Conservation (phyloP, 163 green algal genomes). For the Volvox carteri region DNA sequence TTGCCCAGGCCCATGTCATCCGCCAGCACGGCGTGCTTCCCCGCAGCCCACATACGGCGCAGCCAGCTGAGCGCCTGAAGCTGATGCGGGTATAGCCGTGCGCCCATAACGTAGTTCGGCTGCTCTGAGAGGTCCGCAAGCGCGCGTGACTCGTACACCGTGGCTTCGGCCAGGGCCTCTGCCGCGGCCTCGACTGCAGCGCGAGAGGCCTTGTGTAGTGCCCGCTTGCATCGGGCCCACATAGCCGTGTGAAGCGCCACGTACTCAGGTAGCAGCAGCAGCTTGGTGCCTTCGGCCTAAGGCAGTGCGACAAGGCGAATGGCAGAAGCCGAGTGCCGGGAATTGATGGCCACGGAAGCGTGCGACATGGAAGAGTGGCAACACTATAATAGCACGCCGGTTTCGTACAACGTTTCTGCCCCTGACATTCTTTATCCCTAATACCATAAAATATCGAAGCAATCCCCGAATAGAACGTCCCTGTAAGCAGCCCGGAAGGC, state of each 20-base stretch:
- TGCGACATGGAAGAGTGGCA: too few species aligned
- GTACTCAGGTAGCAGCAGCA: conserved; percentile 75
- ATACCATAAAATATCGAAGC: too few species aligned
- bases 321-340: too few species aligned
- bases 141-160: neutral
- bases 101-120: conserved; percentile 59
- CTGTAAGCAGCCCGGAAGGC: too few species aligned
- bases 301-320: too few species aligned
- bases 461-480: too few species aligned
- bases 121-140: conserved; percentile 7
- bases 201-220: conserved; percentile 61
- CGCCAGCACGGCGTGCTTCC: conserved; percentile 67
- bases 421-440: too few species aligned
- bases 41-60: conserved; percentile 73
- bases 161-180: conserved; percentile 30
- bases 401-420: too few species aligned
- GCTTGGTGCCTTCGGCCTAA: conserved; percentile 73
- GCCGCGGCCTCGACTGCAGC: conserved; percentile 36
- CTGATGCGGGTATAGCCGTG: conserved; percentile 83
- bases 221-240: conserved; percentile 80
- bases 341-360: too few species aligned
- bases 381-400: too few species aligned
- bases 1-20: conserved; percentile 87
- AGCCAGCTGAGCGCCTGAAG: conserved; percentile 84
- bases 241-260: conserved; percentile 77